Conservation (phyloP, 2,329 filamentous ascomycete species). For the Aspergillus pseudoviridinutans region DNA sequence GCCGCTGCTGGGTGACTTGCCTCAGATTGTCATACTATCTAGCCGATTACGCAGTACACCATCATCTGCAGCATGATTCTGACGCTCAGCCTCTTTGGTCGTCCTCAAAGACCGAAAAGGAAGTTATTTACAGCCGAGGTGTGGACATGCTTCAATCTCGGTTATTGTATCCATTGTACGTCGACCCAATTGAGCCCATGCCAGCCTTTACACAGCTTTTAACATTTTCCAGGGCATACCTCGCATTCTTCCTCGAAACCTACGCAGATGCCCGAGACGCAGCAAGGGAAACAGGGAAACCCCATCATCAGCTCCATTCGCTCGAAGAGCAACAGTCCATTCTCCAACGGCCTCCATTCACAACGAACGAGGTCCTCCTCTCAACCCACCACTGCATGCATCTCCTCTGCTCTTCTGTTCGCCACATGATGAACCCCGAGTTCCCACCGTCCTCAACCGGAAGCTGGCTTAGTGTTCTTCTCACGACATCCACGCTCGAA, state of each 20-base stretch:
- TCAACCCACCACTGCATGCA: too few relatives aligned
- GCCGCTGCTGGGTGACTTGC: slow-evolving; percentile 24
- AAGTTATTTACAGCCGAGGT: slow-evolving; percentile 21
- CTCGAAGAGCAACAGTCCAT: slow-evolving; percentile 18
- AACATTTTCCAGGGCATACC: slow-evolving; percentile 17
- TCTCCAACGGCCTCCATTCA: slow-evolving; percentile 16
- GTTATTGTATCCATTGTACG: slow-evolving; percentile 20
- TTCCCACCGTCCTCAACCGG: slow-evolving; percentile 18
- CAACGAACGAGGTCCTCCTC: too few relatives aligned
- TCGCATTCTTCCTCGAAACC: slow-evolving; percentile 24
- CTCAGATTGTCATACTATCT: slow-evolving; percentile 23
- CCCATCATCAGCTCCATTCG: background rate
- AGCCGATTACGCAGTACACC: slow-evolving; percentile 18
- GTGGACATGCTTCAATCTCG: slow-evolving; percentile 19
- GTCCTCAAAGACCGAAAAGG: slow-evolving; percentile 23
- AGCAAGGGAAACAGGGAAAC: background rate
- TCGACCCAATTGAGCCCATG: background rate
- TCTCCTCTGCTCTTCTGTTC: slow-evolving; percentile 5
- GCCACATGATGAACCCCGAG: slow-evolving; percentile 24
- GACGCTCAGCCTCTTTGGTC: slow-evolving; percentile 14
- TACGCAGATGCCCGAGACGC: slow-evolving; percentile 5
- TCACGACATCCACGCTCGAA: slow-evolving; percentile 25
- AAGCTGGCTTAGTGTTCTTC: slow-evolving; percentile 23
- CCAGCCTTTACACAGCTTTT: too few relatives aligned
- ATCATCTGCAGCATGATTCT: slow-evolving; percentile 20